Evolutionary conservation across 2,329 filamentous ascomycete species (phyloP).

Genomic region (Aureobasidium musti): DNA sequence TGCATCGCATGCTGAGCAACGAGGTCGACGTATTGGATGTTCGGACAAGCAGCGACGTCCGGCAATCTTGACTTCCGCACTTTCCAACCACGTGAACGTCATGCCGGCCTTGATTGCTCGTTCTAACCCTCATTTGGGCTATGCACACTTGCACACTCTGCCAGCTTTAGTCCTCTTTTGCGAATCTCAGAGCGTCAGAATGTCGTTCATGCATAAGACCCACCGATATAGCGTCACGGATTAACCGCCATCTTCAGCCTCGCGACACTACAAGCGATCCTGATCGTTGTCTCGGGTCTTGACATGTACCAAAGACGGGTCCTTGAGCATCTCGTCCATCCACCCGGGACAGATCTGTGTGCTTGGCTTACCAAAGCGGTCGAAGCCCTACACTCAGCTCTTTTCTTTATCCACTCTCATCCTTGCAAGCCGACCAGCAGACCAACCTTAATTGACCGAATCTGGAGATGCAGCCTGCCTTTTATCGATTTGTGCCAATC

Average conservation of each 20-base stretch:
- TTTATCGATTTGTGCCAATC: not conserved
- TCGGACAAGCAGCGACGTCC: not conserved
- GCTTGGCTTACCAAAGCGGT: not conserved
- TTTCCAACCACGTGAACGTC: not conserved
- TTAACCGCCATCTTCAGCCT: not conserved
- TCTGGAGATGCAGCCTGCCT: not conserved
- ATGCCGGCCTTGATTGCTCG: not conserved
- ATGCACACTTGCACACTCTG: not conserved
- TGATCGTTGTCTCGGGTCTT: not conserved
- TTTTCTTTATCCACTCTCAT: not conserved
- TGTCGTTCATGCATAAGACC: not conserved
- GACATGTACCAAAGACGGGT: not conserved
- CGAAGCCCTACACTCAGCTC: not conserved
- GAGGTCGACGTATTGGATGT: not conserved
- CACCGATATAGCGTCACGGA: not conserved
- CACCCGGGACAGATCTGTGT: not conserved
- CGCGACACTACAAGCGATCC: not conserved
- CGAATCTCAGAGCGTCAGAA: not conserved
- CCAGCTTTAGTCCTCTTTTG: not conserved
- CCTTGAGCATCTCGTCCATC: not conserved
- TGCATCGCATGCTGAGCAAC: not conserved
- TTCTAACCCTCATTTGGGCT: not conserved
- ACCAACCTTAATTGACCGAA: not conserved
- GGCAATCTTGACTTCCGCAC: not conserved
- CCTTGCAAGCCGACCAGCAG: not conserved